Base-by-base conservation (phyloP, 768 basidiomycete genomes). In the Multifurca ochricompacta region DNA sequence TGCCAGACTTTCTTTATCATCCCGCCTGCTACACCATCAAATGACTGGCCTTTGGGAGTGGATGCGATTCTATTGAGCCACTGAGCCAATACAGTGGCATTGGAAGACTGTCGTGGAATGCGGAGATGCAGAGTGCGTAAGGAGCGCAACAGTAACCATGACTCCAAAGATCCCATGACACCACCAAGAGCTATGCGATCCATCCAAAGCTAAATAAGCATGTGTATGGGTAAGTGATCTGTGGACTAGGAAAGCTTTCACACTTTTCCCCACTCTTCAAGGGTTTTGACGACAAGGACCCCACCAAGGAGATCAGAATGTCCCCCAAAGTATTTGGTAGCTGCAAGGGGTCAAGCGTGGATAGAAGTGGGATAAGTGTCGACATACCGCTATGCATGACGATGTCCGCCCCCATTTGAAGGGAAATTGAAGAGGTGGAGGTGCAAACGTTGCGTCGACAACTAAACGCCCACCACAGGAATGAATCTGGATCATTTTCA, bases 341-440 rank as follows among this genome's bases (percentile, higher is more conserved):
- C 88, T 87, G 32, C 1, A 37, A 18, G 40, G 42, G 18, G 6
- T 31, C 40, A 28, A 34, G 11, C 25, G 37, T 19, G 40, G 3
- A 21, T 16, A 21, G 18, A 25, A 3, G 40, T 28, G 4, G 39
- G 37, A 32, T 37, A n/a, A 36, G 10, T 19, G 35, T 31, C 14
- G 1, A 58, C 25, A 57, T 65, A 80, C 81, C 84, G 59, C 82
- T 82, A 67, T 84, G 81, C 61, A 83, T 67, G 31, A 83, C 64
- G 35, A 81, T 71, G 65, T 94, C 92, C 14, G 53, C 83, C 89
- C 91, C 66, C 81, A 86, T 63, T 82, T 81, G 72, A 94, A 91
- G 3, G 92, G 91, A 62, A 90, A 87, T 62, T 89, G 87, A 35
- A 94, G 74, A 1, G 90, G 90, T 3, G 92, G 92, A 40, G 92